Evolutionary conservation across 176 grass and related monocot species (phyloP).

Genomic region (Puya raimondii): DNA sequence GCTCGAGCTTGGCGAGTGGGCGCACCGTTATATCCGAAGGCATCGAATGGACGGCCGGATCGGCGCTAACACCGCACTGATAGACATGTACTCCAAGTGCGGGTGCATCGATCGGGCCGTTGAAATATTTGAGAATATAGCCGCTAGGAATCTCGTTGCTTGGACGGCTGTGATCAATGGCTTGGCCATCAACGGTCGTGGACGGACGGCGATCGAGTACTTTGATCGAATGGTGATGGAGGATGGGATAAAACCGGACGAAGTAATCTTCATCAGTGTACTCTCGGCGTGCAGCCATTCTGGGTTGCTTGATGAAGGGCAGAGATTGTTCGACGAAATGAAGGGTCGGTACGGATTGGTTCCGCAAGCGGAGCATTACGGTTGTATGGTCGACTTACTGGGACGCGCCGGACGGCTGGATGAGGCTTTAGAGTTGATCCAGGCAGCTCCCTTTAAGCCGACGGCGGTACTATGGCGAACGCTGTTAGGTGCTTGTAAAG

Average conservation of each 20-base stretch:
- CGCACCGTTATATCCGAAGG: not conserved
- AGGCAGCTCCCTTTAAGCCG: no score
- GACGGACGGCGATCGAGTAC: not conserved
- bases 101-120: slow-evolving; percentile 5
- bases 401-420: no score
- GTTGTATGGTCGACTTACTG: no score
- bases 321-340: slow-evolving; percentile 7
- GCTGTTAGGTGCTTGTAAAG: not conserved
- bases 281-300: slow-evolving; percentile 10
- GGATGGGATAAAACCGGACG: not conserved
- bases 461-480: no score
- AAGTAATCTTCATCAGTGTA: slow-evolving; percentile 4
- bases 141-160: slow-evolving; percentile 1
- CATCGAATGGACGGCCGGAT: not conserved
- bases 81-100: slow-evolving; percentile 21
- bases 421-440: no score
- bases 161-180: slow-evolving; percentile 12
- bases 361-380: no score
- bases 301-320: slow-evolving; percentile 4
- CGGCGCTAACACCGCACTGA: not conserved
- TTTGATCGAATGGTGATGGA: slow-evolving; percentile 3
- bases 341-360: not conserved
- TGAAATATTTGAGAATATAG: slow-evolving; percentile 6
- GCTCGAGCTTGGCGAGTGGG: not conserved
- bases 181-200: not conserved